phyloP scores from a whole-genome alignment of 441 rosid genomes.

The Monsonia emarginata region DNA sequence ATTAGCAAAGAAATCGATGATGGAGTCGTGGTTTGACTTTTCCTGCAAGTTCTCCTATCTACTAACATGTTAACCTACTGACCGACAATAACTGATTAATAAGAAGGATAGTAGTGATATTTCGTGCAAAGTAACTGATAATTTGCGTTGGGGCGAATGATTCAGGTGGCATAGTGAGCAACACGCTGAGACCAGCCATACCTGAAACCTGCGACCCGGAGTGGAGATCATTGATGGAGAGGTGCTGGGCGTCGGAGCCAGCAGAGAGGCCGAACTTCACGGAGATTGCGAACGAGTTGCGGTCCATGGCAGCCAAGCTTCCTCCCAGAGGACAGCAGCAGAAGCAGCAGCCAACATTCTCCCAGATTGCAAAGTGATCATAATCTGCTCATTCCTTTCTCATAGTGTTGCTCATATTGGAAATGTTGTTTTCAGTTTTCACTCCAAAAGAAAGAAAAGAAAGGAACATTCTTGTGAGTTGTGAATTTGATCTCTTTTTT shows the following conservation, averaged over 20 bases:
- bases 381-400: background rate
- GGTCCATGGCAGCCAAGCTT: slow-evolving; percentile 38
- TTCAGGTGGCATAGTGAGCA: slow-evolving; percentile 59
- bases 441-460: too few species aligned
- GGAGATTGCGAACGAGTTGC: slow-evolving; percentile 33
- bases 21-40: too few species aligned
- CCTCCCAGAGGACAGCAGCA: slow-evolving; percentile 13
- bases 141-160: too few species aligned
- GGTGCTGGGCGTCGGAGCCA: slow-evolving; percentile 59
- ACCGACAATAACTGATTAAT: too few species aligned
- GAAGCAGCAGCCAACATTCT: too few species aligned
- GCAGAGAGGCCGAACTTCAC: slow-evolving; percentile 56
- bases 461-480: too few species aligned
- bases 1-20: too few species aligned
- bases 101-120: too few species aligned
- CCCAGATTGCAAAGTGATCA: background rate
- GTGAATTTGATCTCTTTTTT: background rate
- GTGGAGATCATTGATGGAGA: slow-evolving; percentile 59
- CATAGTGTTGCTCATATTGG: background rate
- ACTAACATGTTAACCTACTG: too few species aligned
- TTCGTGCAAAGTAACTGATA: too few species aligned
- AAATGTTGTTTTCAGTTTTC: too few species aligned
- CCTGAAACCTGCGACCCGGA: slow-evolving; percentile 44
- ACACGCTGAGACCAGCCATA: slow-evolving; percentile 47
- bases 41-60: too few species aligned